Evolutionary conservation across 2,329 filamentous ascomycete genomes (phyloP).

Genomic region (Ambrosiella xylebori): DNA sequence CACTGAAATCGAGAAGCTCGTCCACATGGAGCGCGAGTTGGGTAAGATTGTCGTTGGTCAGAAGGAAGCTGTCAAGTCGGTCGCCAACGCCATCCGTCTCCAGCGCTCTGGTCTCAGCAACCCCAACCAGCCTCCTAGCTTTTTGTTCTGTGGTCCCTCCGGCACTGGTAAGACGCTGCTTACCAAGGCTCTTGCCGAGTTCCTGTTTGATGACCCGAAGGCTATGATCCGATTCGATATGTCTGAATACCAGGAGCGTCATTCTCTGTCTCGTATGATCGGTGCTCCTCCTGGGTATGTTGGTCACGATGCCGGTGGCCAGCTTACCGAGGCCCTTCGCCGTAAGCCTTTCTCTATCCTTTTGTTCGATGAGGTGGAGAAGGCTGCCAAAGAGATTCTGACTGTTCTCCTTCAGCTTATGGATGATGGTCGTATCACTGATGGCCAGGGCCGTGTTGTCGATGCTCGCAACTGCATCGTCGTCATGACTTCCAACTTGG

Average conservation of each 20-base stretch:
- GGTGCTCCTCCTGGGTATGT: constrained; percentile 94
- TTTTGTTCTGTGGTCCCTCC: constrained; percentile 96
- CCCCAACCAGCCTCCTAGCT: constrained; percentile 91
- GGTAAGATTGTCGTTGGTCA: constrained; percentile 79
- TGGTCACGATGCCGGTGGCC: constrained; percentile 86
- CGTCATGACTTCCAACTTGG: constrained; percentile 96
- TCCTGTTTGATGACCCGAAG: constrained; percentile 93
- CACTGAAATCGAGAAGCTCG: constrained; percentile 93
- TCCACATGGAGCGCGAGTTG: constrained; percentile 86
- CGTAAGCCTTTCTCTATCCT: constrained; percentile 95
- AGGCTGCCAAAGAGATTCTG: constrained; percentile 92
- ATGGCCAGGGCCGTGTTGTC: constrained; percentile 86
- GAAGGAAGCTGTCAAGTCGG: constrained; percentile 70
- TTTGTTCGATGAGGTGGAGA: constrained; percentile 95
- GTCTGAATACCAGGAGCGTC: constrained; percentile 97
- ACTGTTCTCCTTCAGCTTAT: constrained; percentile 98
- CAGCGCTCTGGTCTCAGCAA: constrained; percentile 90
- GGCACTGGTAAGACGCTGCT: constrained; percentile 96
- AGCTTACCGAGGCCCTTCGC: constrained; percentile 85
- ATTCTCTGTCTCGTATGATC: constrained; percentile 92
- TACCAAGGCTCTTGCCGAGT: constrained; percentile 92
- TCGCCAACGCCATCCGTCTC: constrained; percentile 88
- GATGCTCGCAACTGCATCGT: constrained; percentile 98
- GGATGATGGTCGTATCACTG: constrained; percentile 96
- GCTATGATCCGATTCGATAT: constrained; percentile 98